Base-by-base conservation (phyloP, 495 filamentous ascomycete species). In the Penicillium odoratum region DNA sequence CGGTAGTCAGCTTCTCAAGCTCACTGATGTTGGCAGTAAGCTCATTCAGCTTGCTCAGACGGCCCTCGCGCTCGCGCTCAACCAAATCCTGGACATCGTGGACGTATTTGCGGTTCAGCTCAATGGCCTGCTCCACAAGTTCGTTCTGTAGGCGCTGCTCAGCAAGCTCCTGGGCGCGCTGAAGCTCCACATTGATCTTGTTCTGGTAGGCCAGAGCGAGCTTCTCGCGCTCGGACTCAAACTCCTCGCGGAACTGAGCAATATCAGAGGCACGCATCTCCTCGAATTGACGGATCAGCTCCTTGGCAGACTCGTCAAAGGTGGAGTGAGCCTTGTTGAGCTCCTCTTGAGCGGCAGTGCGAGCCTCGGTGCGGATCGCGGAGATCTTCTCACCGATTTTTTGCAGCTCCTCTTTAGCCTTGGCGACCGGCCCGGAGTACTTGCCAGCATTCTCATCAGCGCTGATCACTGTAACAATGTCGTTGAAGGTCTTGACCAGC, bases 401-500 rank as follows among this genome's bases (percentile, higher is more conserved):
- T 62, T 78, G 76, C n/a, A 98, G 75, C 64, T 94, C 89, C 28
- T 79, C 78, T 79, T 96, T 97, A 49, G 93, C 94, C 74, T 91
- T 89, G 42, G 80, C 72, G 51, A 98, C 84, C 3, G 91, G 87
- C 18, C 81, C 76, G 36, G 81, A 83, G 73, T 93, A 96, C 69
- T 88, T 91, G 60, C 78, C 74, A 53, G 85, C 81, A 54, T 88
- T 85, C 51, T 74, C 75, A 64, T 96, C 92, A 53, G 88, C 86
- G 70, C 97, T 96, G 55, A 97, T 85, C 31, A 93, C 89, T 2
- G 89, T 85, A 69, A 98, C 96, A 69, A 98, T 88, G 72, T 93
- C 90, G 74, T 98, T 98, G 61, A 98, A 81, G 67, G 94, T 92
- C 76, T 90, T 93, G 53, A 94, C 89, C n/a, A 98, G 78, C 67